These are phyloP conservation scores for Tolypocladium tundrense DNA, from an alignment of 2,329 filamentous ascomycete genomes.

Conservation along the genomic window DNA sequence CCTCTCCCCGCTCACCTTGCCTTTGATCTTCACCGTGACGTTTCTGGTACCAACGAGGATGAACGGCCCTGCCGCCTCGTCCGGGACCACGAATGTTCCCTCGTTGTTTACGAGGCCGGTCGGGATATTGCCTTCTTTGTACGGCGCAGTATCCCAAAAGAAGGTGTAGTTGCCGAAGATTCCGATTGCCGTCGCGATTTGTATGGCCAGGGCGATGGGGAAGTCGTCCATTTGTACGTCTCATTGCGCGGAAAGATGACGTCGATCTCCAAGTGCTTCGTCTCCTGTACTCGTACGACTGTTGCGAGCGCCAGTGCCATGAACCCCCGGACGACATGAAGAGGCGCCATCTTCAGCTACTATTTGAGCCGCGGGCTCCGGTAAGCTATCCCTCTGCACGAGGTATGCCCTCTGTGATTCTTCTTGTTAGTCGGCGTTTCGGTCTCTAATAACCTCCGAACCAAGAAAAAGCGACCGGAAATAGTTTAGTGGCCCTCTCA, in stretches of 20 bases:
- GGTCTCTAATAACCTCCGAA: not conserved
- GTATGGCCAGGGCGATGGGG: not conserved
- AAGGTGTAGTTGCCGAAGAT: not conserved
- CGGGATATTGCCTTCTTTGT: not conserved
- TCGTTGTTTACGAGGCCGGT: rapidly evolving
- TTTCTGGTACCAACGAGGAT: not conserved
- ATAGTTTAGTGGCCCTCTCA: not conserved
- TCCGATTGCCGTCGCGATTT: not conserved
- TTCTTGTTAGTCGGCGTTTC: not conserved
- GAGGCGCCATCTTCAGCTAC: not conserved
- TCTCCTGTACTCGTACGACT: not conserved
- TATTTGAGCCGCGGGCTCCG: not conserved
- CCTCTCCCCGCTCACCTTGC: not conserved
- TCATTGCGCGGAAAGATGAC: not conserved
- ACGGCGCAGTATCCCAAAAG: not conserved
- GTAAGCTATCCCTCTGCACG: not conserved
- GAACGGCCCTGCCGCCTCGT: not conserved
- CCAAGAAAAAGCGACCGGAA: not conserved
- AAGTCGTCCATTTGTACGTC: not conserved
- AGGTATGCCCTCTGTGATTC: not conserved
- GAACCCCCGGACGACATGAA: not conserved
- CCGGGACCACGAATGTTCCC: not conserved
- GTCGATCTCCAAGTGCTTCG: not conserved
- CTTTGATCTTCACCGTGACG: not conserved
- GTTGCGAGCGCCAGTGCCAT: not conserved